Percentiles rank a stretch among this genome's conserved stretches.
Conservation (phyloP, 441 rosid species). For the Lepidium campestre region DNA sequence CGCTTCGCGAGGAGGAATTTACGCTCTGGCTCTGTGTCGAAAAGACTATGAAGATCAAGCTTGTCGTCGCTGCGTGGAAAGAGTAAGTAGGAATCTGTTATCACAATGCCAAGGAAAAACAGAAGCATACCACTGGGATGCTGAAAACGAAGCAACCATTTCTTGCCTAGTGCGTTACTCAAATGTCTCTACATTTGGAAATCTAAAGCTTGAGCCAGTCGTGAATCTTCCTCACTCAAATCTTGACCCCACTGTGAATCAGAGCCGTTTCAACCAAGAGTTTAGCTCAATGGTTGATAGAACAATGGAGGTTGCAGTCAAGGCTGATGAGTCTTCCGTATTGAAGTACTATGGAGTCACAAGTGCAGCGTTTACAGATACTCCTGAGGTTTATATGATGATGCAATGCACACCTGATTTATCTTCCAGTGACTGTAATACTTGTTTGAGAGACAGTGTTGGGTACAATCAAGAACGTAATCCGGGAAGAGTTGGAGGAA, state of each 20-base stretch:
- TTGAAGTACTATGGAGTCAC: constrained; percentile 20
- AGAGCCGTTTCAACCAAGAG: background rate
- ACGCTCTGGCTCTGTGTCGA: constrained; percentile 27
- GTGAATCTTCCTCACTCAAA: background rate
- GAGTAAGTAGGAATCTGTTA: constrained; percentile 20
- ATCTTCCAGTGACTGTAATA: constrained; percentile 17
- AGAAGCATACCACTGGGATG: constrained; percentile 13
- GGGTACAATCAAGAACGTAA: background rate
- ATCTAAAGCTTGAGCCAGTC: constrained; percentile 6
- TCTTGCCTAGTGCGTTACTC: constrained; percentile 24
- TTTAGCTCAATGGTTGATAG: constrained; percentile 12
- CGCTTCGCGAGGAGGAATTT: constrained; percentile 19
- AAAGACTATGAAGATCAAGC: background rate
- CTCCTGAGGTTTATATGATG: background rate
- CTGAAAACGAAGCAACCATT: background rate
- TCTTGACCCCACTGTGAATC: background rate
- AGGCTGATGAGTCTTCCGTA: background rate
- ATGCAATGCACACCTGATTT: constrained; percentile 36
- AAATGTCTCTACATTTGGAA: background rate
- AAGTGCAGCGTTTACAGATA: background rate
- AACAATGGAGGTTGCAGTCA: background rate
- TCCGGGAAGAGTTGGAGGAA: constrained; percentile 22
- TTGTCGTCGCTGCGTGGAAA: constrained; percentile 23
- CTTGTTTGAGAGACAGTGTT: constrained; percentile 12
- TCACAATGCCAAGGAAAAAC: constrained; percentile 7